Percentiles rank a stretch among this genome's conserved stretches.
Evolutionary conservation across 176 grass and related monocot genomes (phyloP).

Genomic region (Microstegium vimineum): DNA sequence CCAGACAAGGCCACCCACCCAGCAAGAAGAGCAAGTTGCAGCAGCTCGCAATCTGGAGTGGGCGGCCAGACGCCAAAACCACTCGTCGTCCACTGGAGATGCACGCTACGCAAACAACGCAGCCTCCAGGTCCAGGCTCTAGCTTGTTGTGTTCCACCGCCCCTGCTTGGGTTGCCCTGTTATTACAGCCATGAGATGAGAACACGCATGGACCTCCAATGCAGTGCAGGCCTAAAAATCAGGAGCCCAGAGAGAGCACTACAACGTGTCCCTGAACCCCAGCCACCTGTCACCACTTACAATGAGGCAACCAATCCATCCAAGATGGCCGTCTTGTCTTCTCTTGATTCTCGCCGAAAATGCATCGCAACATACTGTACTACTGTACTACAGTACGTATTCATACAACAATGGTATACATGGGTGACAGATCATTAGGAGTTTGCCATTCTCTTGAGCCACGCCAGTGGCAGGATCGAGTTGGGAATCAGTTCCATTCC

Average conservation of each 20-base stretch:
- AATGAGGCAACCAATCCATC: too few species aligned
- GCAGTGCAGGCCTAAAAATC: too few species aligned
- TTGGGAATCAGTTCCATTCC: background rate
- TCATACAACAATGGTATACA: background rate
- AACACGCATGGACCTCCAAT: background rate
- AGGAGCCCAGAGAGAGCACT: too few species aligned
- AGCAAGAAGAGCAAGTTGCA: background rate
- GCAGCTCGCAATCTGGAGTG: background rate
- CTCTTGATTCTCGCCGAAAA: constrained; percentile 11
- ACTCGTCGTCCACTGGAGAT: background rate
- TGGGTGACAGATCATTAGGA: background rate
- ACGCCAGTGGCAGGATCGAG: constrained; percentile 1
- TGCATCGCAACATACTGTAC: constrained; percentile 23
- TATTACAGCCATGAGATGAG: background rate
- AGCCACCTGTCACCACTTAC: too few species aligned
- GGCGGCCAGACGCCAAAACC: background rate
- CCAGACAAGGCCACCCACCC: background rate
- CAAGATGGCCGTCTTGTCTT: background rate
- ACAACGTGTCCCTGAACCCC: too few species aligned
- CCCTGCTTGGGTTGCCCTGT: background rate
- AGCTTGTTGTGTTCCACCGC: constrained; percentile 18
- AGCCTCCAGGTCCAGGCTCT: background rate
- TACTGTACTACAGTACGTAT: background rate
- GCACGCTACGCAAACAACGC: constrained; percentile 21
- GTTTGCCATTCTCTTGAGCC: constrained; percentile 13